Percentiles rank a stretch among this genome's conserved stretches.
Evolutionary conservation across 192 early-diverging fungal genomes (phyloP).

Genomic region (Piromyces finnis): DNA sequence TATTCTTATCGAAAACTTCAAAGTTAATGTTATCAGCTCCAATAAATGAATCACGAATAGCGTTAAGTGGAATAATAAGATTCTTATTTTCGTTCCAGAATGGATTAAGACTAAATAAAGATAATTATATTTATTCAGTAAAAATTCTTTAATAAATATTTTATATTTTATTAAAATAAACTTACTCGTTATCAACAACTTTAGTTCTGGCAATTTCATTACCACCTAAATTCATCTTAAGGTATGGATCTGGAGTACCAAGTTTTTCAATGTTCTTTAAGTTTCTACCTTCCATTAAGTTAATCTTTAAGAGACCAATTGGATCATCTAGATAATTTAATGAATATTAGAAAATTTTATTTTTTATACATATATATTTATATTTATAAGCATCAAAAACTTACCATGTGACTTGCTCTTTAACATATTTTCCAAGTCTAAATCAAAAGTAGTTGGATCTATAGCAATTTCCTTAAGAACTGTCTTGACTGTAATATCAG

Average conservation of each 20-base stretch:
- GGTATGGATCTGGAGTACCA: constrained; percentile 69
- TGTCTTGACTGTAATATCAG: not conserved
- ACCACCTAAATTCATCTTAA: constrained; percentile 51
- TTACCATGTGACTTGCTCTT: not conserved
- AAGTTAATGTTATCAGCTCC: not conserved
- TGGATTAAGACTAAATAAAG: not conserved
- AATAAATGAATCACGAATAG: not conserved
- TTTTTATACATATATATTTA: no score
- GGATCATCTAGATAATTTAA: constrained; percentile 27
- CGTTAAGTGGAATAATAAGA: not conserved
- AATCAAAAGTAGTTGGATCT: not conserved
- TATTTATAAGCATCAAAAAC: no score
- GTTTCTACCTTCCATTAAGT: constrained; percentile 56
- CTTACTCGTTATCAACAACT: constrained; percentile 38
- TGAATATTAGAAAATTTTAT: no score
- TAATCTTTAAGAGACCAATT: constrained; percentile 70
- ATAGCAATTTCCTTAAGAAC: not conserved
- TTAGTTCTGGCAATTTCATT: constrained; percentile 45
- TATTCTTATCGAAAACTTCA: not conserved
- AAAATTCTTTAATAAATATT: no score
- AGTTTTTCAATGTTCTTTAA: constrained; percentile 76
- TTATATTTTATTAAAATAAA: no score
- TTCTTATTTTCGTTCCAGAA: not conserved
- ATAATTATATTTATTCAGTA: no score
- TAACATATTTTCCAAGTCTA: not conserved